A percentile compares a stretch with the other conserved stretches of the same genome.
phyloP scores from a whole-genome alignment of 805 yeast genomes.

The Wickerhamomyces sydowiorum region DNA sequence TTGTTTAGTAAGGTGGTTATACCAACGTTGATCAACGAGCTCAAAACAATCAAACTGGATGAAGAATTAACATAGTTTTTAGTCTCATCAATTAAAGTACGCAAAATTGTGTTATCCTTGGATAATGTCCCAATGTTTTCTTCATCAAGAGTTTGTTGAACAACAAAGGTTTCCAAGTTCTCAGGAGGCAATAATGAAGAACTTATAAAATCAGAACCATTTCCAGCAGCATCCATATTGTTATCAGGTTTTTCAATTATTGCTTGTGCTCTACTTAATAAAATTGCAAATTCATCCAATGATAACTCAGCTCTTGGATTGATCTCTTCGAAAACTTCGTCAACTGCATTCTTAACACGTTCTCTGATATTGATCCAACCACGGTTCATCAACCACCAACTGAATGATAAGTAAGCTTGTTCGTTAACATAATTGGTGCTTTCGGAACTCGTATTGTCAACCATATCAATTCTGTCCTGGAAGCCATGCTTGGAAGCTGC shows the following conservation, averaged over 20 bases:
- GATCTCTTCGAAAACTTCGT: slow-evolving; percentile 51
- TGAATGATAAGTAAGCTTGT: slow-evolving; percentile 77
- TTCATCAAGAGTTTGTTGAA: slow-evolving; percentile 46
- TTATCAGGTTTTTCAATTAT: slow-evolving; percentile 25
- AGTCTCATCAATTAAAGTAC: slow-evolving; percentile 36
- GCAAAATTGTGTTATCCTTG: slow-evolving; percentile 25
- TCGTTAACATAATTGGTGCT: slow-evolving; percentile 50
- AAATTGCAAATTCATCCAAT: slow-evolving; percentile 49
- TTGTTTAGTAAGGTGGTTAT: slow-evolving; percentile 31
- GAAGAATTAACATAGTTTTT: slow-evolving; percentile 35
- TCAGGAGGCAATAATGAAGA: slow-evolving; percentile 43
- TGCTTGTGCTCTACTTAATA: slow-evolving; percentile 34
- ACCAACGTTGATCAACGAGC: slow-evolving; percentile 28
- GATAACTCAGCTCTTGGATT: slow-evolving; percentile 72
- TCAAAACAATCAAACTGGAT: slow-evolving; percentile 26
- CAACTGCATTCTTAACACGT: slow-evolving; percentile 51
- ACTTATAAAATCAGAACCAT: slow-evolving; percentile 19
- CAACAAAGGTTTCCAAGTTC: slow-evolving; percentile 45
- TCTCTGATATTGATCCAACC: slow-evolving; percentile 66
- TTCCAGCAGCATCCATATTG: slow-evolving; percentile 9
- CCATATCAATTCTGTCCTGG: slow-evolving; percentile 8
- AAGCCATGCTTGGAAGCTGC: slow-evolving; percentile 44
- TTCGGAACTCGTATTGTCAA: slow-evolving; percentile 19
- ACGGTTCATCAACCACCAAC: slow-evolving; percentile 90
- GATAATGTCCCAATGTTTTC: slow-evolving; percentile 29